phyloP scores from a whole-genome alignment of 345 rosid species.

The Triadica sebifera region DNA sequence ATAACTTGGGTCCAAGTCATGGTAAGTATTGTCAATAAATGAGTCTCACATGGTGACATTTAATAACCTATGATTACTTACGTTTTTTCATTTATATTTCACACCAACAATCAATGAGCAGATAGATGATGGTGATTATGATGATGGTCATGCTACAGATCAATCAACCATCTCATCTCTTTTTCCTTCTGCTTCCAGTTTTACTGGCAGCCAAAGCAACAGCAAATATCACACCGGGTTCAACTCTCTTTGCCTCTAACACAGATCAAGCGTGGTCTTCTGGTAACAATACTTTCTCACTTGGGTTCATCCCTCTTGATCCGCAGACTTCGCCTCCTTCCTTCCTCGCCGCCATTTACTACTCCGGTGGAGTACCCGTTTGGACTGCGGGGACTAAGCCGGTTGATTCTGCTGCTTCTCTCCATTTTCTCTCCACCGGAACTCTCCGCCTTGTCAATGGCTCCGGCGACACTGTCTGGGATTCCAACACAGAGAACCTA shows the following conservation, averaged over 20 bases:
- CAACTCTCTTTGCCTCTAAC: constrained; percentile 43
- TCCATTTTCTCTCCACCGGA: constrained; percentile 51
- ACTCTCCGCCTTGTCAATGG: constrained; percentile 54
- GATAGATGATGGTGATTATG: too few relatives aligned
- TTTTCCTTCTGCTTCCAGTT: neutral
- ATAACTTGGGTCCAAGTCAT: too few relatives aligned
- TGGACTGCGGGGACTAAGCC: constrained; percentile 51
- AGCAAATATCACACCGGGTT: constrained; percentile 36
- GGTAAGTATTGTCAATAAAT: neutral
- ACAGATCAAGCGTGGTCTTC: constrained; percentile 8
- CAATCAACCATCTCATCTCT: neutral
- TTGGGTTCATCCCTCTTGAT: constrained; percentile 28
- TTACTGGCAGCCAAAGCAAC: neutral
- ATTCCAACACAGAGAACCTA: constrained; percentile 34
- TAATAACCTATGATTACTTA: neutral
- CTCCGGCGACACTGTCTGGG: constrained; percentile 58
- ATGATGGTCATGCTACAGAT: neutral
- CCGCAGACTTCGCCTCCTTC: constrained; percentile 38
- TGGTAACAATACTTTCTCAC: neutral
- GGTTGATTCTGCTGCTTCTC: constrained; percentile 49
- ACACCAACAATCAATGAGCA: neutral
- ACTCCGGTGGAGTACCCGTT: constrained; percentile 40
- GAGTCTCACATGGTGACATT: neutral
- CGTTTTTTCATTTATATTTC: neutral
- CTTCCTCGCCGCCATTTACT: constrained; percentile 47